A percentile compares a stretch with the other conserved stretches of the same genome.
These are phyloP conservation scores for Fusarium mundagurra DNA, from an alignment of 2,329 filamentous ascomycete species.

Conservation along the genomic window DNA sequence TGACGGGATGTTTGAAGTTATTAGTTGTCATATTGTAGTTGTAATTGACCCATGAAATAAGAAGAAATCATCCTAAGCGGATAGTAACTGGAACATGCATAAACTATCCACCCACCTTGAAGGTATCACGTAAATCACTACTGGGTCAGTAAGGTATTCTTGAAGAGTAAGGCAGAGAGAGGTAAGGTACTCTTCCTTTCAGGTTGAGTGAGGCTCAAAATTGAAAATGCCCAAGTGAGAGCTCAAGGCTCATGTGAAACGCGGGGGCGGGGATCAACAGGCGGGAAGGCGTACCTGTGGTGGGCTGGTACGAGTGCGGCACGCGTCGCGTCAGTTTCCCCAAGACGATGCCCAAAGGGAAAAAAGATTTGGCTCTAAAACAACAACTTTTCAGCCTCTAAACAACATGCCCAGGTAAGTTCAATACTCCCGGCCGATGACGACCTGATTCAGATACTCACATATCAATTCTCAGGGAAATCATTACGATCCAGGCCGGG, in stretches of 20 bases:
- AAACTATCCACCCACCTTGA: neutral
- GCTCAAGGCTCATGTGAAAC: conserved; percentile 12
- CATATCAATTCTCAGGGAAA: conserved; percentile 73
- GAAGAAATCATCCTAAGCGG: neutral
- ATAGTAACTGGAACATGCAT: neutral
- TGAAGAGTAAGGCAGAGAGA: neutral
- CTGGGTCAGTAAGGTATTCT: neutral
- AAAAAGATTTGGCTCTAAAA: conserved; percentile 23
- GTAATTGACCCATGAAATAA: neutral
- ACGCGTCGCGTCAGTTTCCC: conserved; percentile 35
- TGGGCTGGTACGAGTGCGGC: conserved; percentile 15
- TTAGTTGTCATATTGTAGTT: neutral
- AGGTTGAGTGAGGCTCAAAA: conserved; percentile 3
- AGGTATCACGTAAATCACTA: neutral
- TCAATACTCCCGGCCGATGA: neutral
- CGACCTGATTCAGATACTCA: conserved; percentile 4
- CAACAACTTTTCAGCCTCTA: conserved; percentile 21
- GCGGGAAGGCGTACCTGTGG: neutral
- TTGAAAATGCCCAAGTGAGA: neutral
- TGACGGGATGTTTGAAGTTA: neutral
- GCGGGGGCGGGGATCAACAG: conserved; percentile 32
- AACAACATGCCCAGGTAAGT: conserved; percentile 42
- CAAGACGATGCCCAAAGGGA: conserved; percentile 13
- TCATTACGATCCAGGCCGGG: conserved; percentile 98
- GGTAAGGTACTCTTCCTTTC: neutral